Conservation (phyloP, 495 filamentous ascomycete species). For the Hypoxylon trugodes region DNA sequence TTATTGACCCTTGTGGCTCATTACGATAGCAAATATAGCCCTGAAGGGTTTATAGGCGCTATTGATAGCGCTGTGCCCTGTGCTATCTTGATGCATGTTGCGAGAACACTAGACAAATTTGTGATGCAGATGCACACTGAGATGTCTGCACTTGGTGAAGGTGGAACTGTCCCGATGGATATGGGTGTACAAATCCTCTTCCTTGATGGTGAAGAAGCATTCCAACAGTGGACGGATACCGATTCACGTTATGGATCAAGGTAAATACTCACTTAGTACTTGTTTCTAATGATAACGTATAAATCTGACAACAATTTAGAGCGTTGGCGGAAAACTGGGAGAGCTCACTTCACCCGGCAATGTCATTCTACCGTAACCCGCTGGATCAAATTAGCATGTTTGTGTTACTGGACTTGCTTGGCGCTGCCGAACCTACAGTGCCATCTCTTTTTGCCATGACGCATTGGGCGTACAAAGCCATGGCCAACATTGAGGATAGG, state of each 20-base stretch:
- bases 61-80: slow-evolving; percentile 93
- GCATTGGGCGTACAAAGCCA: slow-evolving; percentile 87
- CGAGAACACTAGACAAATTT: slow-evolving; percentile 78
- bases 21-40: slow-evolving; percentile 86
- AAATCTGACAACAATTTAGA: slow-evolving; percentile 46
- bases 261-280: slow-evolving; percentile 42
- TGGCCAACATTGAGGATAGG: slow-evolving; percentile 74
- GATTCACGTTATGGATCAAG: slow-evolving; percentile 91
- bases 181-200: slow-evolving; percentile 89
- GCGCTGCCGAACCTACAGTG: slow-evolving; percentile 71
- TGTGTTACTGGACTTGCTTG: slow-evolving; percentile 91
- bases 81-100: slow-evolving; percentile 88
- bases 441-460: slow-evolving; percentile 86
- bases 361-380: slow-evolving; percentile 75
- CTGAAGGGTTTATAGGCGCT: slow-evolving; percentile 90
- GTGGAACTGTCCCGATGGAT: slow-evolving; percentile 68
- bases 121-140: slow-evolving; percentile 81
- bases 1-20: slow-evolving; percentile 89
- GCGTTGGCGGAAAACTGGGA: slow-evolving; percentile 82
- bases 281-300: not conserved
- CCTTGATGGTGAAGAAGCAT: slow-evolving; percentile 95
- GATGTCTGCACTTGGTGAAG: slow-evolving; percentile 67
- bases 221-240: slow-evolving; percentile 74
- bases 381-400: slow-evolving; percentile 86
- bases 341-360: slow-evolving; percentile 66